These are phyloP conservation scores for Epichloe elymi DNA, from an alignment of 2,329 filamentous ascomycete species.

Conservation along the genomic window DNA sequence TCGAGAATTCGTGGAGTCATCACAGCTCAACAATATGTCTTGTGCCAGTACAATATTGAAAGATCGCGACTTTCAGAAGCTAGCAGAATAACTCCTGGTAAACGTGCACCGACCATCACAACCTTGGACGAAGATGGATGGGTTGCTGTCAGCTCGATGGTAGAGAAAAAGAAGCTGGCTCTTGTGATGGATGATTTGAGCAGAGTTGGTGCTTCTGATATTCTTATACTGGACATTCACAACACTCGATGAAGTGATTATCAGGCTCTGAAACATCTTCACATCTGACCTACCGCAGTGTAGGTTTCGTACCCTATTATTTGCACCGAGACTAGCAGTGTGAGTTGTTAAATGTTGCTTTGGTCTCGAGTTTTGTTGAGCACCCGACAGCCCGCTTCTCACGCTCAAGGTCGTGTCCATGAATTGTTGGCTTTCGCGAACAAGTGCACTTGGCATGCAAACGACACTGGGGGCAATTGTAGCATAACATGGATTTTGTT, in stretches of 20 bases:
- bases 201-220: constrained; percentile 67
- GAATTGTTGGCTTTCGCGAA: not conserved
- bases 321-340: not conserved
- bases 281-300: no score
- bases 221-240: constrained; percentile 73
- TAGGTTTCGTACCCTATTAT: no score
- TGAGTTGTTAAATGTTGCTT: not conserved
- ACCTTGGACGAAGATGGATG: constrained; percentile 76
- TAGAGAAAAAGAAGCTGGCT: constrained; percentile 75
- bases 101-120: constrained; percentile 86
- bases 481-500: no score
- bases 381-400: no score
- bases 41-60: constrained; percentile 93
- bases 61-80: constrained; percentile 54
- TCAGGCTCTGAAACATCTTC: not conserved
- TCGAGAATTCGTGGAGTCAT: constrained; percentile 88
- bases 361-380: no score
- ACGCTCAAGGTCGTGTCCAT: no score
- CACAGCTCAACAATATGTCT: constrained; percentile 81
- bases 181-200: constrained; percentile 75
- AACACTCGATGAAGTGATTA: constrained; percentile 46
- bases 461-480: no score
- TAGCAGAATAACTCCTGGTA: constrained; percentile 75
- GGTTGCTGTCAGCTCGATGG: constrained; percentile 93
- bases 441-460: not conserved